These are phyloP conservation scores for Zygosaccharomyces bisporus DNA, from an alignment of 805 yeast species.

Conservation along the genomic window DNA sequence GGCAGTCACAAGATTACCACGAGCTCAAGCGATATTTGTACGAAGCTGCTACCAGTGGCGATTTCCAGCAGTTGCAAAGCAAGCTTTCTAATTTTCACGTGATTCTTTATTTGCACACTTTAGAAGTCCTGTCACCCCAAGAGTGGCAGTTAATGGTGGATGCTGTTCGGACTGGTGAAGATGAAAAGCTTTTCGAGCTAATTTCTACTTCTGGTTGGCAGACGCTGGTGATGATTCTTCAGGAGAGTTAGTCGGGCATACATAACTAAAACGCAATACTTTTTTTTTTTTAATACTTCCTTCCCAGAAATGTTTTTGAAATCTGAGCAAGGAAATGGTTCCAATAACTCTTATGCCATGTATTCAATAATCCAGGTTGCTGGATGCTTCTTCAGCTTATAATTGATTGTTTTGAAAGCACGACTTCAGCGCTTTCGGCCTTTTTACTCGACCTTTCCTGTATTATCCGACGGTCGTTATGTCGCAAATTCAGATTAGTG, in stretches of 20 bases:
- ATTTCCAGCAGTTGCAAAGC: slow-evolving; percentile 35
- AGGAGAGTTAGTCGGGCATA: slow-evolving; percentile 24
- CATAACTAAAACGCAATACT: slow-evolving; percentile 7
- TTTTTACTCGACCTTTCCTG: no score
- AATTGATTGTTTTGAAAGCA: no score
- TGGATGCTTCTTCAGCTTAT: no score
- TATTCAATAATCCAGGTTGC: no score
- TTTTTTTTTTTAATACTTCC: neutral
- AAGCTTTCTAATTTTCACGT: slow-evolving; percentile 73
- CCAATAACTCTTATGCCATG: no score
- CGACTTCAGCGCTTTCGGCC: no score
- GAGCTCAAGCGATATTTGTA: slow-evolving; percentile 51
- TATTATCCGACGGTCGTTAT: no score
- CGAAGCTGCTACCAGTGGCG: slow-evolving; percentile 27
- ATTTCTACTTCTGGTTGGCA: slow-evolving; percentile 69
- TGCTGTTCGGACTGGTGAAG: slow-evolving; percentile 47
- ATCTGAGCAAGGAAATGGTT: neutral
- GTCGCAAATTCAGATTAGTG: no score
- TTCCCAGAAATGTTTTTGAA: neutral
- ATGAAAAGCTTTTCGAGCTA: slow-evolving; percentile 45
- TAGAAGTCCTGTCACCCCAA: slow-evolving; percentile 52
- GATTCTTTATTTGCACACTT: slow-evolving; percentile 51
- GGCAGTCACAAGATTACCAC: slow-evolving; percentile 64
- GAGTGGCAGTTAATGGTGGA: slow-evolving; percentile 52
- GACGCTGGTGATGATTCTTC: slow-evolving; percentile 59